Evolutionary conservation across 1,139 yeast species (phyloP).

Genomic region (Hansenula sp.): DNA sequence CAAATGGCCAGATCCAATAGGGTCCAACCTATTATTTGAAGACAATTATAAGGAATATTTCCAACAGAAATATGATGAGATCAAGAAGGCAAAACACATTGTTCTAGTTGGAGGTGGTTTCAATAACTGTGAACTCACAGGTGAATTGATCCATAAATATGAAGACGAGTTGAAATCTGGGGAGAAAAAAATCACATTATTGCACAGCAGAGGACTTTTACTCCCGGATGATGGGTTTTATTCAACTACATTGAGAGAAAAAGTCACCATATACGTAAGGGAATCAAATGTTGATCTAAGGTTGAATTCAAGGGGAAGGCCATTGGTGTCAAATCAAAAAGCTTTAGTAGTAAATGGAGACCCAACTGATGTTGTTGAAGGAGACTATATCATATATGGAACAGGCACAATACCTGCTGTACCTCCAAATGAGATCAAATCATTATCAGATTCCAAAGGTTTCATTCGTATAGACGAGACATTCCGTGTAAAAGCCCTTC

Average conservation of each 20-base stretch:
- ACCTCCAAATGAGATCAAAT: conserved; percentile 17
- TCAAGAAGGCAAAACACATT: conserved; percentile 20
- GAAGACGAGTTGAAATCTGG: conserved; percentile 8
- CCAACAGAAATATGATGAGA: conserved; percentile 5
- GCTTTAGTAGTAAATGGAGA: neutral
- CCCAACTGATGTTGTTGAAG: conserved; percentile 10
- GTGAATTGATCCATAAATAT: conserved; percentile 23
- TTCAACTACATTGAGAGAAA: conserved; percentile 6
- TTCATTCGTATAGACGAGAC: conserved; percentile 20
- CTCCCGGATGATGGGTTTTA: conserved; percentile 15
- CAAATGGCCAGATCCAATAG: conserved; percentile 24
- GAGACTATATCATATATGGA: conserved; percentile 15
- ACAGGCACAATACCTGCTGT: conserved; percentile 23
- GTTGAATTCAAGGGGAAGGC: conserved; percentile 10
- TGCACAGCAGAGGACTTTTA: conserved; percentile 18
- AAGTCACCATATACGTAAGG: conserved; percentile 7
- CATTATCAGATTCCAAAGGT: conserved; percentile 16
- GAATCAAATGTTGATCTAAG: conserved; percentile 9
- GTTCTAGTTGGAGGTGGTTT: conserved; percentile 28
- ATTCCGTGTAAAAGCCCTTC: conserved; percentile 17
- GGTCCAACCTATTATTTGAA: conserved; percentile 9
- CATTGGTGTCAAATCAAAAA: conserved; percentile 1
- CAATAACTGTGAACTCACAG: conserved; percentile 24
- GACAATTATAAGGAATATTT: conserved; percentile 13
- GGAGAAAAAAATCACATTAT: conserved; percentile 19